Evolutionary conservation across 2,329 filamentous ascomycete genomes (phyloP).

Genomic region (Cercospora berteroae): DNA sequence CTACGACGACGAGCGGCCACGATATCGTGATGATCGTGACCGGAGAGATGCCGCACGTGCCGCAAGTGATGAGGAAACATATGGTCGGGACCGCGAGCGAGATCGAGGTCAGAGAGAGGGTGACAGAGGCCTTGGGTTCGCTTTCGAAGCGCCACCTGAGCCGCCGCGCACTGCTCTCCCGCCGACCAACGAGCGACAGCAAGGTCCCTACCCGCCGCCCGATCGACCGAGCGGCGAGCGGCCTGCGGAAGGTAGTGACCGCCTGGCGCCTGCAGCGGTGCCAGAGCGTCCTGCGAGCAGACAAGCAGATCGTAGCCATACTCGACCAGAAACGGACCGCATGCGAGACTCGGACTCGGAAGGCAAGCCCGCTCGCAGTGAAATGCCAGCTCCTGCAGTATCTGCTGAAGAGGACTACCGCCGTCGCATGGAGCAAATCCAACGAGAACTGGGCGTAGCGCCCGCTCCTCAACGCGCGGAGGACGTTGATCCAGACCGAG

Average conservation of each 20-base stretch:
- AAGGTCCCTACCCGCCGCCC: slow-evolving; percentile 5
- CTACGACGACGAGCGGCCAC: slow-evolving; percentile 21
- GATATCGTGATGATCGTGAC: slow-evolving; percentile 25
- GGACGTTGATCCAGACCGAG: slow-evolving; percentile 36
- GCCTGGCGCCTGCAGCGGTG: slow-evolving; percentile 1
- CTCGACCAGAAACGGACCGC: slow-evolving; percentile 12
- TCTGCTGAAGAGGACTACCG: slow-evolving; percentile 54
- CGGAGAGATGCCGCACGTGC: slow-evolving; percentile 14
- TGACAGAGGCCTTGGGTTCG: slow-evolving; percentile 36
- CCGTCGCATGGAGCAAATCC: slow-evolving; percentile 48
- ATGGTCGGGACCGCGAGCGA: slow-evolving; percentile 29
- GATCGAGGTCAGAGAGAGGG: slow-evolving; percentile 30
- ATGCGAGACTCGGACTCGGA: slow-evolving; percentile 12
- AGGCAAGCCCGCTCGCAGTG: slow-evolving; percentile 17
- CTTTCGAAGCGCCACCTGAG: slow-evolving; percentile 34
- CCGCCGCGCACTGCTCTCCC: slow-evolving; percentile 26
- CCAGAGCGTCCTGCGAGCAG: slow-evolving; percentile 15
- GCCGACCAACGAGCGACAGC: slow-evolving; percentile 19
- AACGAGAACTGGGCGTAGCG: slow-evolving; percentile 45
- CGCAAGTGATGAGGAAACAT: slow-evolving; percentile 29
- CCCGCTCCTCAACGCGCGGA: slow-evolving; percentile 21
- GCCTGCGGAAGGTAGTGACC: not conserved
- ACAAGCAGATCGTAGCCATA: slow-evolving; percentile 14
- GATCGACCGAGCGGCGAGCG: slow-evolving; percentile 6
- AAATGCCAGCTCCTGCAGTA: slow-evolving; percentile 34